Evolutionary conservation across 768 basidiomycete genomes (phyloP).

Genomic region (Trametes sanguinea): DNA sequence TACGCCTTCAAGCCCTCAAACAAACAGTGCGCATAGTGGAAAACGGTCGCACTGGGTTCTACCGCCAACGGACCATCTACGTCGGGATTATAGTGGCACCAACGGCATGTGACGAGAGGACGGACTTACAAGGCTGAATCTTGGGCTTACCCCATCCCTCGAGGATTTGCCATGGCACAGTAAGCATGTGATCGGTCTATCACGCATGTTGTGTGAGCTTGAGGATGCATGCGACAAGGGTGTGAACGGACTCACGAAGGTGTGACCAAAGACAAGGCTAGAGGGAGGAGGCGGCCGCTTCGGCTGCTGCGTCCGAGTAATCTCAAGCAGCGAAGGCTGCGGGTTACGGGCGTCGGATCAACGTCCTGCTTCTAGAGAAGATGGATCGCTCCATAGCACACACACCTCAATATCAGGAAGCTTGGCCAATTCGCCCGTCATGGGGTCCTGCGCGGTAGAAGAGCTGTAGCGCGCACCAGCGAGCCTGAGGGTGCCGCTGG

Average conservation of each 20-base stretch:
- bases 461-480: slow-evolving; percentile 18
- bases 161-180: slow-evolving; percentile 64
- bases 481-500: slow-evolving; percentile 9
- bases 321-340: slow-evolving; percentile 55
- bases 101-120: neutral
- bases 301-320: slow-evolving; percentile 52
- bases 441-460: slow-evolving; percentile 38
- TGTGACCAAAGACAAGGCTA: slow-evolving; percentile 79
- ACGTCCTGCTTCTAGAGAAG: neutral
- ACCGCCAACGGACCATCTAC: slow-evolving; percentile 68
- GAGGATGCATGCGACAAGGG: neutral
- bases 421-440: slow-evolving; percentile 52
- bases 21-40: slow-evolving; percentile 90
- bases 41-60: slow-evolving; percentile 79
- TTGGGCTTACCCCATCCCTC: slow-evolving; percentile 83
- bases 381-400: neutral
- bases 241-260: slow-evolving; percentile 57
- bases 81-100: neutral
- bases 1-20: slow-evolving; percentile 98
- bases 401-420: slow-evolving; percentile 57
- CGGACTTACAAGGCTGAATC: slow-evolving; percentile 76
- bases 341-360: slow-evolving; percentile 1
- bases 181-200: slow-evolving; percentile 88
- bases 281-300: slow-evolving; percentile 64
- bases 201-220: slow-evolving; percentile 12